Evolutionary conservation across 2,329 filamentous ascomycete species (phyloP).

Genomic region (Fusarium sp.): DNA sequence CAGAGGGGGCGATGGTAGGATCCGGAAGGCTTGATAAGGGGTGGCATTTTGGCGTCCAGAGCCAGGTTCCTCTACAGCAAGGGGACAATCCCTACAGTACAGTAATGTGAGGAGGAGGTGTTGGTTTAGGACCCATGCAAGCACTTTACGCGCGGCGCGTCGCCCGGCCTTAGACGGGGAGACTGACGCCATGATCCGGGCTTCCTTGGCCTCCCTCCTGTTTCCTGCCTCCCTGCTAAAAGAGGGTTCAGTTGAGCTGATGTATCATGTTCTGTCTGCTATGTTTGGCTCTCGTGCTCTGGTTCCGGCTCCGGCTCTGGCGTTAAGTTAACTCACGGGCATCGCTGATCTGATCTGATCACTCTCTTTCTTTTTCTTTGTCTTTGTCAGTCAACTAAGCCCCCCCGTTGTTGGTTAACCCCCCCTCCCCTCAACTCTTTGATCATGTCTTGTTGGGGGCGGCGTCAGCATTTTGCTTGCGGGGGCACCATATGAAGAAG

Average conservation of each 20-base stretch:
- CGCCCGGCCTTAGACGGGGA: constrained; percentile 29
- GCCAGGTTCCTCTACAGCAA: too few relatives aligned
- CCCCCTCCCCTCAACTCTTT: constrained; percentile 5
- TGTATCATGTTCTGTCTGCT: constrained; percentile 1
- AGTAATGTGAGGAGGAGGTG: not conserved
- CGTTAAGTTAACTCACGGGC: not conserved
- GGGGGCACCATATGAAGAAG: constrained; percentile 18
- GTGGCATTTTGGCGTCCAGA: not conserved
- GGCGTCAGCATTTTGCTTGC: constrained; percentile 36
- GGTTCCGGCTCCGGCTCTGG: not conserved
- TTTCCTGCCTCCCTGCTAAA: not conserved
- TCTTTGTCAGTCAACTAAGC: not conserved
- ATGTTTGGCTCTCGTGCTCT: not conserved
- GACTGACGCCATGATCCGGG: constrained; percentile 40
- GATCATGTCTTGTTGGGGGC: constrained; percentile 17
- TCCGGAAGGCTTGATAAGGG: not conserved
- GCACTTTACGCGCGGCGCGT: constrained; percentile 45
- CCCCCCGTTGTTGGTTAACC: not conserved
- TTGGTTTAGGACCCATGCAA: constrained; percentile 29
- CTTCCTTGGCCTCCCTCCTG: not conserved
- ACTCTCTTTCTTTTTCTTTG: not conserved
- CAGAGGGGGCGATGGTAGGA: constrained; percentile 1
- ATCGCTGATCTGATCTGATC: constrained; percentile 18
- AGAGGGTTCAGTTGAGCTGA: not conserved
- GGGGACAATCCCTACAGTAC: not conserved